These are phyloP conservation scores for Cryptomeria japonica DNA, from an alignment of 75 land plant species.

Conservation along the genomic window DNA sequence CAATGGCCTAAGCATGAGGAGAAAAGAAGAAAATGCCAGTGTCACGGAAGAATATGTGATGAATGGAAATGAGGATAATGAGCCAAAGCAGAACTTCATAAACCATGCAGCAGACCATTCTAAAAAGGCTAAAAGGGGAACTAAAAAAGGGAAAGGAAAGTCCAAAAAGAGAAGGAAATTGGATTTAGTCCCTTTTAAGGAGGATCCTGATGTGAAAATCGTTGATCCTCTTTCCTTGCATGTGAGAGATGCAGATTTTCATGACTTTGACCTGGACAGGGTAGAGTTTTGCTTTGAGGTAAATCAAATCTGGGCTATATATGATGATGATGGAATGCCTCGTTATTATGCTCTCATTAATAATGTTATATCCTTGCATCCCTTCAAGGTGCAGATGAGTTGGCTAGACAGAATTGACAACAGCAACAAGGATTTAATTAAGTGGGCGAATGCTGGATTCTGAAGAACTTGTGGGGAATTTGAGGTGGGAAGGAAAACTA, in stretches of 20 bases:
- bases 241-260: slow-evolving; percentile 52
- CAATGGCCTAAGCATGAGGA: background rate
- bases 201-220: background rate
- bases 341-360: slow-evolving; percentile 75
- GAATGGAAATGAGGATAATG: background rate
- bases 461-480: slow-evolving; percentile 71
- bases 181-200: background rate
- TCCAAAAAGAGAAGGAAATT: background rate
- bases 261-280: slow-evolving; percentile 74
- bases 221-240: background rate
- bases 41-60: background rate
- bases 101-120: background rate
- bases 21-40: background rate
- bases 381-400: slow-evolving; percentile 61
- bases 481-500: slow-evolving; percentile 38
- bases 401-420: slow-evolving; percentile 71
- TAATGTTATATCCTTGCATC: slow-evolving; percentile 50
- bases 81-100: background rate
- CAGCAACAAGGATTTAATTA: slow-evolving; percentile 33
- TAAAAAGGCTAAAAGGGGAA: background rate
- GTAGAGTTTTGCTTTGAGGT: slow-evolving; percentile 55
- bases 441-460: slow-evolving; percentile 7
- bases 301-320: slow-evolving; percentile 87
- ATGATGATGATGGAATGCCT: slow-evolving; percentile 97
- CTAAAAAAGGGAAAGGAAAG: background rate